A percentile compares a stretch with the other conserved stretches of the same genome.
These are phyloP conservation scores for Digitaria exilis DNA, from an alignment of 202 grass and related monocot genomes.

Conservation along the genomic window DNA sequence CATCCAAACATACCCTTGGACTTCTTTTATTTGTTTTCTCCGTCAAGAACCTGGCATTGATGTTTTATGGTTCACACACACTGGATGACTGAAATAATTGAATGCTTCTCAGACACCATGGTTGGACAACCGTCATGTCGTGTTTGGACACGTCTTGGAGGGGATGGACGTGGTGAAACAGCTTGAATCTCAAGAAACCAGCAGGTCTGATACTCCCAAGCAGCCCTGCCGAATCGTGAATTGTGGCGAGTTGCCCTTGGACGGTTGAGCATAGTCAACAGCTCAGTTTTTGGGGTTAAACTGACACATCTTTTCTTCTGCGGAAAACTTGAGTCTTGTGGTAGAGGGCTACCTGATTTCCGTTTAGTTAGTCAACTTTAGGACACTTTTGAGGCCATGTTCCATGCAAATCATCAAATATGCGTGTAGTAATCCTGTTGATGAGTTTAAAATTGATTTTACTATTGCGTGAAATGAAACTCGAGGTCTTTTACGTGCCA, in stretches of 20 bases:
- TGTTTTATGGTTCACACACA: conserved; percentile 14
- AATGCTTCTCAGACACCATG: conserved; percentile 58
- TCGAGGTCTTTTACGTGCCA: neutral
- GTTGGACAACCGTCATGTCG: conserved; percentile 70
- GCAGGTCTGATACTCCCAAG: conserved; percentile 56
- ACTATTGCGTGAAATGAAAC: neutral
- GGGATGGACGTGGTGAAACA: conserved; percentile 72
- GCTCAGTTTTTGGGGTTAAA: neutral
- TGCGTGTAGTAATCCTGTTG: neutral
- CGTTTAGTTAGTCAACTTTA: neutral
- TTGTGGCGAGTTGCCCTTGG: conserved; percentile 61
- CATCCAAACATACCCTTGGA: neutral
- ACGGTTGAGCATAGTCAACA: conserved; percentile 32
- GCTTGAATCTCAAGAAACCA: conserved; percentile 75
- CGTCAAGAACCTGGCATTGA: conserved; percentile 3
- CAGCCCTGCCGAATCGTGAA: conserved; percentile 62
- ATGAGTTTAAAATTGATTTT: neutral
- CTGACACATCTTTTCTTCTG: neutral
- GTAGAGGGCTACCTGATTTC: conserved; percentile 20
- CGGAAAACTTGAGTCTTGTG: neutral
- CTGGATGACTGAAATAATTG: conserved; percentile 26
- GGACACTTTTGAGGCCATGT: neutral
- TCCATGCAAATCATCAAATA: too few species aligned
- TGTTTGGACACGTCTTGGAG: conserved; percentile 70
- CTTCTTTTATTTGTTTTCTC: conserved; percentile 19